phyloP scores from a whole-genome alignment of 2,329 filamentous ascomycete genomes.

The Colletotrichum sp. region DNA sequence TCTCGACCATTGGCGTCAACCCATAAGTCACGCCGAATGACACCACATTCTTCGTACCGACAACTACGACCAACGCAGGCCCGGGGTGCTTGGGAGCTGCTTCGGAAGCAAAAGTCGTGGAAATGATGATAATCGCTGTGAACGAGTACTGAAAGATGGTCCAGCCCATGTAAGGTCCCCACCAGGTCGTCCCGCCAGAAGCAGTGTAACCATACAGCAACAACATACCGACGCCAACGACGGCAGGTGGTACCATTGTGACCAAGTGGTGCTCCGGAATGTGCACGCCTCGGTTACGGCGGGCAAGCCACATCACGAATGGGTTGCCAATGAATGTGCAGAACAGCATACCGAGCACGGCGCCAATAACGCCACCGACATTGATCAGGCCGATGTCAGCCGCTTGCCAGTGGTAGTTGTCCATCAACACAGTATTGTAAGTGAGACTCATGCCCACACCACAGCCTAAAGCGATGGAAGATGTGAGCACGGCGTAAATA shows the following conservation, averaged over 20 bases:
- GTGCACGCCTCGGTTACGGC: conserved; percentile 25
- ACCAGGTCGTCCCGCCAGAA: background rate
- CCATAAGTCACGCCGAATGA: conserved; percentile 35
- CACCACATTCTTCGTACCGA: conserved; percentile 37
- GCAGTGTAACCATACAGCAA: conserved; percentile 23
- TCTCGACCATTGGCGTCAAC: conserved; percentile 34
- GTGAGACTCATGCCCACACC: conserved; percentile 41
- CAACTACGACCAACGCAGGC: conserved; percentile 35
- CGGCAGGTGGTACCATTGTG: conserved; percentile 18
- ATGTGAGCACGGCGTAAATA: conserved; percentile 39
- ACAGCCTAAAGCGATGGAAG: conserved; percentile 40
- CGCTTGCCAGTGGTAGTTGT: conserved; percentile 35
- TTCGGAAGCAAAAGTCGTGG: conserved; percentile 38
- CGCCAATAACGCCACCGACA: conserved; percentile 49
- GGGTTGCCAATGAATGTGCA: conserved; percentile 24
- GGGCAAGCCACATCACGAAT: conserved; percentile 23
- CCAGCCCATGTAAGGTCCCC: conserved; percentile 33
- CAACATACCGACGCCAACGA: conserved; percentile 23
- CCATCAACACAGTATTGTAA: conserved; percentile 38
- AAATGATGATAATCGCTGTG: conserved; percentile 30
- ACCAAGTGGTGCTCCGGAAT: conserved; percentile 25
- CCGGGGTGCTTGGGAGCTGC: conserved; percentile 37
- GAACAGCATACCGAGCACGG: conserved; percentile 34
- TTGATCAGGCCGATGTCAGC: conserved; percentile 50
- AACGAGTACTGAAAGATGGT: conserved; percentile 31